These are phyloP conservation scores for Ogataea polymorpha DNA, from an alignment of 805 yeast genomes.

Conservation along the genomic window DNA sequence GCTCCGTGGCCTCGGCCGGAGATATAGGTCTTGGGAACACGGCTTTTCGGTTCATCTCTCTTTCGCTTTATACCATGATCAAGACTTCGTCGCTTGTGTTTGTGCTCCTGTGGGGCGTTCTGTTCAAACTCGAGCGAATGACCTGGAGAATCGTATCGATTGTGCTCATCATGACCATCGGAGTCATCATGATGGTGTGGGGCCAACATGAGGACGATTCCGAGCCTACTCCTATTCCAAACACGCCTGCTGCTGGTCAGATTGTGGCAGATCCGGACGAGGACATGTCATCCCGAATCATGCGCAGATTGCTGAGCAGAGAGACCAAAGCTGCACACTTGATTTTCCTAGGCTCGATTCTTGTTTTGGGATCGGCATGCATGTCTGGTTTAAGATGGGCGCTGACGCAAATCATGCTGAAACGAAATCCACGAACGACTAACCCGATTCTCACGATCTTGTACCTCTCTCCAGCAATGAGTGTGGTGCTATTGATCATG, in stretches of 20 bases:
- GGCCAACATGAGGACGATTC: conserved; percentile 36
- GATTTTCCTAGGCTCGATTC: conserved; percentile 55
- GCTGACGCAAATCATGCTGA: conserved; percentile 78
- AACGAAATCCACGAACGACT: conserved; percentile 51
- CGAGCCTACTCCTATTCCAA: neutral
- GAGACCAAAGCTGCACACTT: conserved; percentile 21
- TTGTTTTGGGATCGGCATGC: conserved; percentile 75
- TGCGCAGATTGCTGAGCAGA: conserved; percentile 6
- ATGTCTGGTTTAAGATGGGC: conserved; percentile 95
- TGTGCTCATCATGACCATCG: conserved; percentile 74
- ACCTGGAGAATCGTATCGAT: conserved; percentile 65
- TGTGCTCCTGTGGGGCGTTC: conserved; percentile 82
- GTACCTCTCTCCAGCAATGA: conserved; percentile 84
- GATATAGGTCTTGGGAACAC: conserved; percentile 93
- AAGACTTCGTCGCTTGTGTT: conserved; percentile 86
- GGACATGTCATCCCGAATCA: conserved; percentile 3
- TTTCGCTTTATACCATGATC: conserved; percentile 88
- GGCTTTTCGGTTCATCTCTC: conserved; percentile 72
- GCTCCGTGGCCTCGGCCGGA: conserved; percentile 84
- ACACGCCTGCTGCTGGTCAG: conserved; percentile 14
- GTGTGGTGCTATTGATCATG: conserved; percentile 51
- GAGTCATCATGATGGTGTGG: conserved; percentile 86
- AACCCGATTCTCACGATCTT: conserved; percentile 84
- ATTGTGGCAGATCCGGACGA: conserved; percentile 19
- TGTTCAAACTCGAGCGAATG: conserved; percentile 74